Conservation (phyloP, 768 basidiomycete species). For the Hydnomerulius pinastri region DNA sequence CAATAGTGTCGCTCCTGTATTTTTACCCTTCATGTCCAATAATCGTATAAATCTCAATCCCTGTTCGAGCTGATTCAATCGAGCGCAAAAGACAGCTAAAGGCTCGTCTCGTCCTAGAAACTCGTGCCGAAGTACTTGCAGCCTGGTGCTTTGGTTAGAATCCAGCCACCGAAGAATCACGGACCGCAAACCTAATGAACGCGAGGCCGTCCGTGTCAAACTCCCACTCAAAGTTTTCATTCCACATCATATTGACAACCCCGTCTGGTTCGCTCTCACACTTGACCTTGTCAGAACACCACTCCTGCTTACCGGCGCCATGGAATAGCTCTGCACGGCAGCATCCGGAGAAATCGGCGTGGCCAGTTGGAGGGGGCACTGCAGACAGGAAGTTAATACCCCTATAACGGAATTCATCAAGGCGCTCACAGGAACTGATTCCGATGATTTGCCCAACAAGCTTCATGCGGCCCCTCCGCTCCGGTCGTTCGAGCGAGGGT, state of each 20-base stretch:
- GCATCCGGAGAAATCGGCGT: constrained; percentile 42
- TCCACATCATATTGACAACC: constrained; percentile 43
- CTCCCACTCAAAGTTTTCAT: constrained; percentile 50
- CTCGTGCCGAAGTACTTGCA: constrained; percentile 31
- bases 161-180: not conserved
- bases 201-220: constrained; percentile 52
- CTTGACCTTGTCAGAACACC: constrained; percentile 45
- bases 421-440: constrained; percentile 43
- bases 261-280: constrained; percentile 30
- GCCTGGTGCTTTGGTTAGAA: constrained; percentile 6
- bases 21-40: constrained; percentile 51
- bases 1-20: constrained; percentile 31
- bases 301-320: constrained; percentile 38
- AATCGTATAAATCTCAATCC: constrained; percentile 54
- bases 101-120: constrained; percentile 46
- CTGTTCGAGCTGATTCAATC: constrained; percentile 44
- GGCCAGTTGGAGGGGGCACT: constrained; percentile 50
- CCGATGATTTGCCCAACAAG: constrained; percentile 42
- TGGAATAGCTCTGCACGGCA: constrained; percentile 49
- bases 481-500: constrained; percentile 36
- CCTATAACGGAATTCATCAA: not conserved
- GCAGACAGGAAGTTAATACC: not conserved
- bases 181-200: constrained; percentile 47
- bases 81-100: constrained; percentile 56
- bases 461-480: constrained; percentile 16